Base-by-base conservation (phyloP, 2,329 filamentous ascomycete species). In the Elsinoe ampelina region DNA sequence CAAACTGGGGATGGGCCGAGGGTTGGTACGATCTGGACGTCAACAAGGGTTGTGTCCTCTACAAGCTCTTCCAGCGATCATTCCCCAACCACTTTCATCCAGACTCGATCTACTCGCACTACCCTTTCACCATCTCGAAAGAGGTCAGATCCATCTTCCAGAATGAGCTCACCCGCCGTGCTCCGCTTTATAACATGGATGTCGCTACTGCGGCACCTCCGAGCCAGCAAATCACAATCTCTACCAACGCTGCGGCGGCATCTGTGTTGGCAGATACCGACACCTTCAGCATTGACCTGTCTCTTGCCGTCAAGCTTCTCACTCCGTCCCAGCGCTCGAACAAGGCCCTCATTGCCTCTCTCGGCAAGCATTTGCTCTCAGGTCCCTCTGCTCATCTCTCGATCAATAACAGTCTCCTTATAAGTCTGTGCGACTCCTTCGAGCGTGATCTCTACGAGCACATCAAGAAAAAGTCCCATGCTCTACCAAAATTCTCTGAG, bases 1-100 rank as follows among this genome's bases (percentile, higher is more conserved):
- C 71, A 19, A 71, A 70, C 54, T 73, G 69, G 70, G 71, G 71
- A 2, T 80, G 75, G 61, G 71, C 75, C 2, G 79, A 80, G 57
- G 72, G 74, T 19, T 68, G 70, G 41, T 72, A 68, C 32, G 71
- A 77, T 58, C 62, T 68, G 3, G 65, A 68, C 1, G 71, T 78
- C 51, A 75, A 77, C 52, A 71, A 76, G 42, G 76, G 76, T 39
- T 75, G 75, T 48, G 72, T 76, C 54, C 72, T 78, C 61, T 78
- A 78, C 66, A 78, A 77, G 62, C 68, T 79, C n/a, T 72, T 77
- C 58, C 68, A 78, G 58, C 70, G 76, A 50, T 74, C 76, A 2
- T 71, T 79, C 57, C 77, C 77, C 2, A 73, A 76, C 57, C 73
- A 73, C 63, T 77, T 74, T 63, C 68, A 71, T 22, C 72, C 72